phyloP scores from a whole-genome alignment of 2,329 filamentous ascomycete species.

The Exophiala lecanii-corni region DNA sequence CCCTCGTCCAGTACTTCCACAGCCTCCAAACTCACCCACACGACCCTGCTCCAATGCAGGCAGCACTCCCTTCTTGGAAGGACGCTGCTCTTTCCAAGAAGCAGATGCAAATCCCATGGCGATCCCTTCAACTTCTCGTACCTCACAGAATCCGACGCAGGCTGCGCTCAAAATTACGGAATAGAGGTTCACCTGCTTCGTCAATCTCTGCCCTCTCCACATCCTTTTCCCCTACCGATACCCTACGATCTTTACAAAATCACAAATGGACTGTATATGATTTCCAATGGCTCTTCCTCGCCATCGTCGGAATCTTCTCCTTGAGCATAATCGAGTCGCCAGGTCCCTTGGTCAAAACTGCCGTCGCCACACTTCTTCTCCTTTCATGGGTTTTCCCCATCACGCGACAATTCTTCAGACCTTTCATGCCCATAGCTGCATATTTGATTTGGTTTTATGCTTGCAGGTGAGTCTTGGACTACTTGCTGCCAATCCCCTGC shows the following conservation, averaged over 20 bases:
- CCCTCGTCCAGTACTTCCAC: too few species aligned
- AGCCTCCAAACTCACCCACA: too few species aligned
- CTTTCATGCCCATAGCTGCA: conserved; percentile 75
- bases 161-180: conserved; percentile 65
- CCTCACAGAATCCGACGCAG: conserved; percentile 63
- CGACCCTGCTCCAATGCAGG: conserved; percentile 22
- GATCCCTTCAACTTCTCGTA: conserved; percentile 47
- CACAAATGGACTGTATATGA: conserved; percentile 81
- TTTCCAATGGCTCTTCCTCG: conserved; percentile 74
- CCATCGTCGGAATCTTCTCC: conserved; percentile 73
- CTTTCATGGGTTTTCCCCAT: conserved; percentile 73
- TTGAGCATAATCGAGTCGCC: conserved; percentile 74
- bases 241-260: conserved; percentile 67
- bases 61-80: conserved; percentile 40
- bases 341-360: conserved; percentile 72
- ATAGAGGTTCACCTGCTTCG: conserved; percentile 62
- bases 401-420: conserved; percentile 86
- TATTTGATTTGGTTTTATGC: conserved; percentile 91
- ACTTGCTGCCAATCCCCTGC: too few species aligned
- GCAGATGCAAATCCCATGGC: conserved; percentile 45
- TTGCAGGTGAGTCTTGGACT: conserved; percentile 83
- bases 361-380: conserved; percentile 62
- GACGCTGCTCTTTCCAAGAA: conserved; percentile 43
- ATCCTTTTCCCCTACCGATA: conserved; percentile 76
- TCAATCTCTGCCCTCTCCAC: conserved; percentile 73